Base-by-base conservation (phyloP, 2,329 filamentous ascomycete species). In the Emergomyces pasteurianus region DNA sequence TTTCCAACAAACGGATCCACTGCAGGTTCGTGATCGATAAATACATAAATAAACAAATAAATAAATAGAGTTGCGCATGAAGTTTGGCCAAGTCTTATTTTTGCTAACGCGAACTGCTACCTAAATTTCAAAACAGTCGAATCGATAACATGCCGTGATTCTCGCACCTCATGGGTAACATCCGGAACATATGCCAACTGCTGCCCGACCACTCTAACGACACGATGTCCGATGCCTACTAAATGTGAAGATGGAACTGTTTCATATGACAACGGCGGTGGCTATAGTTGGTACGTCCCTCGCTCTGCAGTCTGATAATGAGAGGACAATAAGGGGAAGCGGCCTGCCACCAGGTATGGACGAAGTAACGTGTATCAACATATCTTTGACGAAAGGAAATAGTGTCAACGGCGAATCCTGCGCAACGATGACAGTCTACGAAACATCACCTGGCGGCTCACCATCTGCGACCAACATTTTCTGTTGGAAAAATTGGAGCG, bases 391-490 rank as follows among this genome's bases (percentile, higher is more conserved):
- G 21, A 18, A 21, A 42, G n/a, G 21, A 31, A 50, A 59, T 7
- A 59, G 58, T 14, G 10, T 21, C 7, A 3, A 2, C 4, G 8
- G 7, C 21, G 16, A 16, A n/a, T 52, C 49, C 36, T 59, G 58
- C 36, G 47, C 47, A 34, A 59, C 58, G 18, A 59, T 59, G 47
- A 59, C 58, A 3, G 10, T 59, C 7, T 59, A 46, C 34, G 47
- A 59, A 54, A 34, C 58, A 12, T 59, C 58, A 2, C 58, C 58
- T 10, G n/a, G 28, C 47, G 58, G 36, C 31, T 59, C 49, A 28
- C 58, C 58, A 28, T 59, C 58, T 16, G 46, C 58, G 12, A 59
- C 58, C 16, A 52, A 59, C 26, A 54, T 59, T 40, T 59, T 59
- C 49, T 59, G 58, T 38, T 52, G 47, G 49, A 10, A 28, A 9